Percentiles rank a stretch among this genome's conserved stretches.
Conservation (phyloP, 129 eudicot genomes). For the Logfia minima region DNA sequence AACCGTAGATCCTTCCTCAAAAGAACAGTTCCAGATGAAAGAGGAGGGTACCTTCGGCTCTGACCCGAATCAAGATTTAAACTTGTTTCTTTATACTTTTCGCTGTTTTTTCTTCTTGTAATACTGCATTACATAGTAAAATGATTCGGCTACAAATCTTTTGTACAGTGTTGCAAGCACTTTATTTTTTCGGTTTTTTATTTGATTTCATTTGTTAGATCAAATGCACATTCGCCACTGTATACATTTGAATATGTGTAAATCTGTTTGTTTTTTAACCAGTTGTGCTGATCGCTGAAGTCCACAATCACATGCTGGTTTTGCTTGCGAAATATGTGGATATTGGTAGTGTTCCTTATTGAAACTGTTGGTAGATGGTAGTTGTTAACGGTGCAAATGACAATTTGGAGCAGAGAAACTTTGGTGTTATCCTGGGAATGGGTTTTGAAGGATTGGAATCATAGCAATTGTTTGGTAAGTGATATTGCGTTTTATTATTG, state of each 20-base stretch:
- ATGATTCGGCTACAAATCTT: background rate
- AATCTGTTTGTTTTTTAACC: background rate
- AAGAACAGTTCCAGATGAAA: conserved; percentile 39
- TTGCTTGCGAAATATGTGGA: background rate
- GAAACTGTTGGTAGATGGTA: background rate
- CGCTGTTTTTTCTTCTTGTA: background rate
- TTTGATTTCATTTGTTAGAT: conserved; percentile 1
- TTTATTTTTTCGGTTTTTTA: background rate
- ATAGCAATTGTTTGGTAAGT: too few species aligned
- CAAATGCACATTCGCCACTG: background rate
- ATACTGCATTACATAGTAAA: background rate
- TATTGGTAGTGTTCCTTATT: too few species aligned
- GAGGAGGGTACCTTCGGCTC: conserved; percentile 72
- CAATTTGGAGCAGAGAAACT: background rate
- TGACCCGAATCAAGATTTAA: conserved; percentile 28
- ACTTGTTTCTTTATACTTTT: background rate
- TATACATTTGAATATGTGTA: conserved; percentile 2
- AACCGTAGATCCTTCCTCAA: conserved; percentile 54
- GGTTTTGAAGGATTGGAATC: too few species aligned
- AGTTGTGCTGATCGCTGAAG: background rate
- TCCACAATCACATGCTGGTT: background rate
- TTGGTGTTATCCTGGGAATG: background rate
- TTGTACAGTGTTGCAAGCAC: background rate
- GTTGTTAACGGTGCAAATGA: background rate
- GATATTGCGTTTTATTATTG: too few species aligned